A percentile compares a stretch with the other conserved stretches of the same genome.
phyloP scores from a whole-genome alignment of 495 filamentous ascomycete species.

The Aspergillus diversus region DNA sequence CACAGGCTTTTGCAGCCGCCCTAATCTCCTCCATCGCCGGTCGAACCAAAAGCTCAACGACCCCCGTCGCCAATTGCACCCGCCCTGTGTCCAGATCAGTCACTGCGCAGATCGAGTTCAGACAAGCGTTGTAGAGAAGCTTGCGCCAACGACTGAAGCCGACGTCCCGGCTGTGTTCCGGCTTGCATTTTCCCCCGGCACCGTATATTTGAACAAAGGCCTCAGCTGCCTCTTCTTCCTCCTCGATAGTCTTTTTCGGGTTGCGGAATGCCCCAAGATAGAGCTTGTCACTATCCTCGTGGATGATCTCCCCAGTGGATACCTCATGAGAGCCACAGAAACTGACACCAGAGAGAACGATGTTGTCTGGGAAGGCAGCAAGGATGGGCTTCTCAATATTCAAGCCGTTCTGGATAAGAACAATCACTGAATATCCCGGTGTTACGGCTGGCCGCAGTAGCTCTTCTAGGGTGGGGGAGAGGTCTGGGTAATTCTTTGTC shows the following conservation, averaged over 20 bases:
- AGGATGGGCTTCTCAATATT: conserved; percentile 62
- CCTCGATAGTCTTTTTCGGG: conserved; percentile 19
- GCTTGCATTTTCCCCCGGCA: conserved; percentile 31
- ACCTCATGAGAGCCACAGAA: conserved; percentile 15
- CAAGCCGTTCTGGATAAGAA: conserved; percentile 66
- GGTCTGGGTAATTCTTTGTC: conserved; percentile 48
- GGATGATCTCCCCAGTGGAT: conserved; percentile 44
- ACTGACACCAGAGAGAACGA: not conserved
- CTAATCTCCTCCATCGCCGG: conserved; percentile 48
- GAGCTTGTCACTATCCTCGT: conserved; percentile 42
- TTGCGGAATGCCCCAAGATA: conserved; percentile 48
- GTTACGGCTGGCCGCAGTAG: conserved; percentile 57
- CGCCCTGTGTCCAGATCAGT: conserved; percentile 51
- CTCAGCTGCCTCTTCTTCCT: conserved; percentile 29
- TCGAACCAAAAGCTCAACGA: conserved; percentile 43
- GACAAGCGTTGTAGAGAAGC: conserved; percentile 53
- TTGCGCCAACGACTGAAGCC: conserved; percentile 51
- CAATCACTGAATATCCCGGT: conserved; percentile 49
- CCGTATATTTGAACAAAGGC: conserved; percentile 44
- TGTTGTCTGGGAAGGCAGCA: conserved; percentile 1
- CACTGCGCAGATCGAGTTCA: conserved; percentile 50
- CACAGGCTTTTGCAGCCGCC: conserved; percentile 28
- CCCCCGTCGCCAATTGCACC: conserved; percentile 42
- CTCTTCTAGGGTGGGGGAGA: conserved; percentile 34
- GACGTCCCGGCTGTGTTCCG: conserved; percentile 40